These are phyloP conservation scores for Corymbia maculata DNA, from an alignment of 345 rosid species.

Conservation along the genomic window DNA sequence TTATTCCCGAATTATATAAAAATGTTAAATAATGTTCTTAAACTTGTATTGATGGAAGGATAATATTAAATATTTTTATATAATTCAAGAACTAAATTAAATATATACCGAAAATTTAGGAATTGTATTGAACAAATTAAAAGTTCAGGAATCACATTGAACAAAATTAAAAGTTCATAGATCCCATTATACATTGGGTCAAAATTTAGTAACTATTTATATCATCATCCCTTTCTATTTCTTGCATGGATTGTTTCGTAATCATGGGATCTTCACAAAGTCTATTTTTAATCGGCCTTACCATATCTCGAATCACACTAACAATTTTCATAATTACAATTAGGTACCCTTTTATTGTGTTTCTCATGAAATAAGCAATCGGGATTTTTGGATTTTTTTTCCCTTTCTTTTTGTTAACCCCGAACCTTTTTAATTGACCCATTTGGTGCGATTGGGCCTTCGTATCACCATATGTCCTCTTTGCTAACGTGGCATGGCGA, in stretches of 20 bases:
- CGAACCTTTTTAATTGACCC: neutral
- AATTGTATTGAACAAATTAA: no score
- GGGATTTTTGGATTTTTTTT: neutral
- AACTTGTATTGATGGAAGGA: neutral
- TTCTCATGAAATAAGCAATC: neutral
- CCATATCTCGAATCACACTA: neutral
- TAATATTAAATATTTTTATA: no score
- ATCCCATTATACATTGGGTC: neutral
- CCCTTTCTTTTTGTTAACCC: neutral
- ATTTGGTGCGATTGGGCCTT: neutral
- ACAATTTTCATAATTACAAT: neutral
- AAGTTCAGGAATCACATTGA: no score
- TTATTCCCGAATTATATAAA: no score
- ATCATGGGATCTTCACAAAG: neutral
- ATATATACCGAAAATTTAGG: no score
- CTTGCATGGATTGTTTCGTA: neutral
- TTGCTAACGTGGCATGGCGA: rapidly evolving
- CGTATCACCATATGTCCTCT: neutral
- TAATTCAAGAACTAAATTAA: neutral
- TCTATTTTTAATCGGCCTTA: neutral
- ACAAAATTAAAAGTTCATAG: no score
- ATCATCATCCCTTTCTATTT: neutral
- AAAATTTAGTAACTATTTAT: no score
- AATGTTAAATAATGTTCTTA: no score
- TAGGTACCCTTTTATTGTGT: neutral